Evolutionary conservation across 2,329 filamentous ascomycete genomes (phyloP), one percentile per base, ranked within the genome.

Genomic region (Paecilomyces formosus): DNA sequence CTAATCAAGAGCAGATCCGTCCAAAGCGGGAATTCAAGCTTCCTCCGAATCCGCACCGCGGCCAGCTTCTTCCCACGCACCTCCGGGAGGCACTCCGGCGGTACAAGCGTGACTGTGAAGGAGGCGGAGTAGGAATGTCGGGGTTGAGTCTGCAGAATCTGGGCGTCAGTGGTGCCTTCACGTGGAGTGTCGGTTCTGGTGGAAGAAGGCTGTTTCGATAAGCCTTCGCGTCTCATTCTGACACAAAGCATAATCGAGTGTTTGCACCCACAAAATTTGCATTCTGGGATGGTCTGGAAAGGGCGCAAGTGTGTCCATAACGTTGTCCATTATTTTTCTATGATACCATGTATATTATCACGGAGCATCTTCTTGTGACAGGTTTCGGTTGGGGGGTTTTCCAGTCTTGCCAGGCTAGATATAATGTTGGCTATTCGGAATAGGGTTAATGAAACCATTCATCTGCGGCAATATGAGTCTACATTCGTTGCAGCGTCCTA

Each of bases 11-110:
- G 1, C 54, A 45, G 13, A 45, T 66, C 64, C 59, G 68, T 28
- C 55, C 57, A 12, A 70, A 63, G 56, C 67, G 64, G 8, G 68
- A 72, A 56, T 73, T 74, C 58, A 71, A 72, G 39, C 67, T 65
- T 1, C 74, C 75, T 15, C 72, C 75, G 0, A 79, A 79, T 57
- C 77, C 77, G 0, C 77, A 79, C 61, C 74, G 74, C 12, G 77
- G 76, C 2, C 78, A 78, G 52, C 69, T 81, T 30, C 68, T 81
- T 12, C 79, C 79, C 3, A 70, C 78, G 51, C 79, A 81, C 65
- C 64, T 81, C n/a, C 74, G 79, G 50, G 79, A 81, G 62, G 79
- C 79, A 3, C 63, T 79, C 22, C 71, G 79, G 55, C 72, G 79
- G 54, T 78, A 78, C 59, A 79, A 78, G 64, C 74, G 75, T n/a